Conservation (phyloP, 305 asterid species). For the Fraxinus dipetala region DNA sequence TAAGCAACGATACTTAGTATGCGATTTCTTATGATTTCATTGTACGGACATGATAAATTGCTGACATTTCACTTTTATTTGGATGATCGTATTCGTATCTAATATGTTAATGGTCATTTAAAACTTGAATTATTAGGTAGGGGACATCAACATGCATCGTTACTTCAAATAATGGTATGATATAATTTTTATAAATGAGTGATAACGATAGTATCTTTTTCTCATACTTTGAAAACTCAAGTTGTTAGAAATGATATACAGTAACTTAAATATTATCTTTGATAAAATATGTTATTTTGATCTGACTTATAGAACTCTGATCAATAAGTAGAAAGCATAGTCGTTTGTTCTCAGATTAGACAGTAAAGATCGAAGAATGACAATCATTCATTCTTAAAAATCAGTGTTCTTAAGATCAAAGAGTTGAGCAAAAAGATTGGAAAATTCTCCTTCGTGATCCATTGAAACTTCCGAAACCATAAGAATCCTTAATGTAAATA, state of each 20-base stretch:
- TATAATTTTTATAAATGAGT: not conserved
- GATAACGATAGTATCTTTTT: not conserved
- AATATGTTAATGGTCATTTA: not conserved
- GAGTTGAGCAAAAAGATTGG: not conserved
- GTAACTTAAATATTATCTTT: not conserved
- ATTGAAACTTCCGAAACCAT: not conserved
- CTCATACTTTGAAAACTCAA: not conserved
- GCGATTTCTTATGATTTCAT: not conserved
- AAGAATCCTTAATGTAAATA: not conserved
- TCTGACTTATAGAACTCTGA: not conserved
- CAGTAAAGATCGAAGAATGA: not conserved
- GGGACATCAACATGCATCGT: not conserved
- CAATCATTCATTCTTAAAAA: not conserved
- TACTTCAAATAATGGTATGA: not conserved
- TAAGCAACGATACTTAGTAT: not conserved
- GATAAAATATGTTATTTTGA: not conserved
- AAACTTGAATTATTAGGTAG: not conserved
- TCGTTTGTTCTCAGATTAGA: not conserved
- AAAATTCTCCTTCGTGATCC: not conserved
- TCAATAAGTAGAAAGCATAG: not conserved
- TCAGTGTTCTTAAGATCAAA: not conserved
- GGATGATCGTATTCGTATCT: not conserved
- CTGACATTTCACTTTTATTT: not conserved
- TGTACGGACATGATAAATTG: not conserved
- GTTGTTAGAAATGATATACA: not conserved